phyloP scores from a whole-genome alignment of 192 early-diverging fungal species.

The Coemansia sp. region DNA sequence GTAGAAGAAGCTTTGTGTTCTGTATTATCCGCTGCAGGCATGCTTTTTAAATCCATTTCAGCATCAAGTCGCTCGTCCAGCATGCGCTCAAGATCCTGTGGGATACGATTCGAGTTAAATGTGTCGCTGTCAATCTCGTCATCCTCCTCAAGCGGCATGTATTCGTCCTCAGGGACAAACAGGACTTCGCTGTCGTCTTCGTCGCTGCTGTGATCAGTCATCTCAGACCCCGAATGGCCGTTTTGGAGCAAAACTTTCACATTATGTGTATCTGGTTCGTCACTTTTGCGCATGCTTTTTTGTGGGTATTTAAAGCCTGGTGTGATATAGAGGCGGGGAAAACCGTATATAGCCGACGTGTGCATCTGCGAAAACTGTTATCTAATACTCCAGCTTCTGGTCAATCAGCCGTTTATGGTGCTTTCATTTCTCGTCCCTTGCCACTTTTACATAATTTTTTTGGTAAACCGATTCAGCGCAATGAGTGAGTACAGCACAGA shows the following conservation, averaged over 20 bases:
- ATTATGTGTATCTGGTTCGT: no score
- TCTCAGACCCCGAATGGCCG: not conserved
- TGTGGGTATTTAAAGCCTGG: no score
- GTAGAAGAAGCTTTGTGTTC: not conserved
- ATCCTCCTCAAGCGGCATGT: constrained; percentile 22
- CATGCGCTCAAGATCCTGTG: constrained; percentile 14
- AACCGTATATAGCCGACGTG: no score
- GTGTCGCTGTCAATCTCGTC: constrained; percentile 1
- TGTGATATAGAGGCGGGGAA: no score
- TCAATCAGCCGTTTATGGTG: no score
- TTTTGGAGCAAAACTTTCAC: no score
- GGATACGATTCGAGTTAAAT: not conserved
- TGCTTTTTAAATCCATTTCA: constrained; percentile 8
- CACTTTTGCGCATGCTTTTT: no score
- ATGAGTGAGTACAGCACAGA: constrained; percentile 3
- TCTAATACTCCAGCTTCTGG: not conserved
- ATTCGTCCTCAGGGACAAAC: constrained; percentile 28
- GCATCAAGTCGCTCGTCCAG: constrained; percentile 20
- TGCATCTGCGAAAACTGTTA: no score
- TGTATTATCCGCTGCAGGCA: not conserved
- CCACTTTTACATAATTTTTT: no score
- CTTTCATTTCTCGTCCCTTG: no score
- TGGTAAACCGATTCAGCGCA: no score
- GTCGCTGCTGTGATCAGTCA: constrained; percentile 17
- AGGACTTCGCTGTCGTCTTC: constrained; percentile 5